These are phyloP conservation scores for Wickerhamiella cacticola DNA, from an alignment of 805 yeast genomes.

Conservation along the genomic window DNA sequence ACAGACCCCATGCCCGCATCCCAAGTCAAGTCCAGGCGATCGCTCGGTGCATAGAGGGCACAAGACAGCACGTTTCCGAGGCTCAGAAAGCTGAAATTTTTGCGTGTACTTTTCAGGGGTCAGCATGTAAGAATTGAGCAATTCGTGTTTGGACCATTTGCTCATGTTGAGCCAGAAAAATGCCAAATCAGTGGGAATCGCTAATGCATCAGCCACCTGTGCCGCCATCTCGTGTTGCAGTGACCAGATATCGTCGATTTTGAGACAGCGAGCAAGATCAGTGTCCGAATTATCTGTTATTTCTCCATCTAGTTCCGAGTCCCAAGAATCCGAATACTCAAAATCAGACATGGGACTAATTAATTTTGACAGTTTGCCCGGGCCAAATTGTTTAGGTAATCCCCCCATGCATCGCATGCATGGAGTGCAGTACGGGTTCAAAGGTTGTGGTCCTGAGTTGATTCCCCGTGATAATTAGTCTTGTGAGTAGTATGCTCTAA, in stretches of 20 bases:
- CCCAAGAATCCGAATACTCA: neutral
- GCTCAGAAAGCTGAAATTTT: neutral
- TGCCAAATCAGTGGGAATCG: neutral
- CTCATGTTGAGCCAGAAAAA: neutral
- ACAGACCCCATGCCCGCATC: conserved; percentile 70
- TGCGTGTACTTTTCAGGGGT: neutral
- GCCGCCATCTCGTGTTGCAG: neutral
- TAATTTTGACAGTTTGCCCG: no score
- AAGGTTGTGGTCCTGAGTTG: no score
- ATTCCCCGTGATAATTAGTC: no score
- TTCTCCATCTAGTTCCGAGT: neutral
- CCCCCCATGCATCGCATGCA: no score
- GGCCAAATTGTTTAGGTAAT: no score
- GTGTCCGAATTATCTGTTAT: neutral
- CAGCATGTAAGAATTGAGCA: neutral
- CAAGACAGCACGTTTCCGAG: neutral
- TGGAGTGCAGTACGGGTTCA: no score
- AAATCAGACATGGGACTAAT: neutral
- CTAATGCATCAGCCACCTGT: conserved; percentile 2
- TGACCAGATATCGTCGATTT: neutral
- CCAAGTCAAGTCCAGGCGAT: conserved; percentile 26
- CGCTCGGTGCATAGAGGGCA: conserved; percentile 9
- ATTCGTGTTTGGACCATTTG: conserved; percentile 3
- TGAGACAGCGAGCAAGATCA: neutral
- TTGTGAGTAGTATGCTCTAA: no score